Base-by-base conservation (phyloP, 768 basidiomycete species). In the Collybiopsis luxurians region DNA sequence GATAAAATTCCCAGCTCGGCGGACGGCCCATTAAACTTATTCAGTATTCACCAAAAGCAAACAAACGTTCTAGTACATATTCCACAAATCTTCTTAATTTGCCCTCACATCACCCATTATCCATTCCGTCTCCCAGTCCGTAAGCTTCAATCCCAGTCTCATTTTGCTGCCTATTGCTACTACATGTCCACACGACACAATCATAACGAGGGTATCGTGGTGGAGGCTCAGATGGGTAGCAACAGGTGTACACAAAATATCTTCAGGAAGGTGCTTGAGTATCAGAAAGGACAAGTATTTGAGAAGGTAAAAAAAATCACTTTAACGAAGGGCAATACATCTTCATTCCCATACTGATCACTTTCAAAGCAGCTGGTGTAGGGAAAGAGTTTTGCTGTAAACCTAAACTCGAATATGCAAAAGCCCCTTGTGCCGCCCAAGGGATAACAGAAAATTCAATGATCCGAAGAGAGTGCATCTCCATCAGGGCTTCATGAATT, bases 321-420 rank as follows among this genome's bases (percentile, higher is more conserved):
- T 34, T n/a, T 4, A 51, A n/a, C 15, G 50, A 36, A 5, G 50
- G 50, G 9, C 50, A 51, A 26, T 51, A 51, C 36, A 51, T 51
- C n/a, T 51, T 51, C 6, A 51, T 23, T 51, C 38, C 50, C 10
- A 51, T 51, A 19, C 50, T 51, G 31, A 51, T 51, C 36, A 34
- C 50, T 39, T 51, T 51, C 21, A 51, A 51, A 17, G 34, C 24
- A 23, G 11, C 24, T 7, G 36, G 36, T n/a, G 19, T 23, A 27
- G 50, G 50, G n/a, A 51, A 51, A 21, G 36, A 21, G 5, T 31
- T 7, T 15, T 39, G 50, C 17, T 23, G 36, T 39, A 39, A 15
- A 13, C 50, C 50, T 3, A 51, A 27, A 13, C 12, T 9, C 4
- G 50, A 21, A 39, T 24, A 24, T 12, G 23, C 21, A 51, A 38